Conservation (phyloP, 148 eudicot species). For the Vaccinium macrocarpon region DNA sequence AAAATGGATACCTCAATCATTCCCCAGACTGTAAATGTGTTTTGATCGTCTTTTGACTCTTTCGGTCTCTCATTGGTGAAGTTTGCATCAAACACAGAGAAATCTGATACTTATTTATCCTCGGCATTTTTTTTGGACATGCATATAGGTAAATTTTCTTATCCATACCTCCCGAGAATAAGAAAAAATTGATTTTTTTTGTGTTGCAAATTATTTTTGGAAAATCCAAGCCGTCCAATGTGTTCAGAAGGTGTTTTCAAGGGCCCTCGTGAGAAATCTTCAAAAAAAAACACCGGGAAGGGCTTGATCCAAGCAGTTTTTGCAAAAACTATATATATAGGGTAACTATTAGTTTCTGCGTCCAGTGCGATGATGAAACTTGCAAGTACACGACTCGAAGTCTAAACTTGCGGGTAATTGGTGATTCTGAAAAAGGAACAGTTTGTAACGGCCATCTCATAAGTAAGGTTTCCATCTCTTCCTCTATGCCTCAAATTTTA, state of each 20-base stretch:
- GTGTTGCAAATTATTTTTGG: too few relatives aligned
- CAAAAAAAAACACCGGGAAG: too few relatives aligned
- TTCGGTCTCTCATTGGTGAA: too few relatives aligned
- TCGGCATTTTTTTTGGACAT: background rate
- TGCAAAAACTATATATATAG: too few relatives aligned
- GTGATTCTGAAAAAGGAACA: slow-evolving; percentile 95
- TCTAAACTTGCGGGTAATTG: slow-evolving; percentile 74
- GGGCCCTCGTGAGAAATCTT: too few relatives aligned
- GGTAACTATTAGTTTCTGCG: too few relatives aligned
- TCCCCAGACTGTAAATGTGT: background rate
- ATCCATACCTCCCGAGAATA: too few relatives aligned
- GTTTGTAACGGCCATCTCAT: slow-evolving; percentile 80
- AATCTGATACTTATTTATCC: background rate
- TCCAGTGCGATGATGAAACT: slow-evolving; percentile 96
- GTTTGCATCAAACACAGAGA: background rate
- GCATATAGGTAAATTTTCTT: too few relatives aligned
- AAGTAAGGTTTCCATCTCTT: slow-evolving; percentile 60
- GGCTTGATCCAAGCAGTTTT: too few relatives aligned
- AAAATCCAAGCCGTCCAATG: too few relatives aligned
- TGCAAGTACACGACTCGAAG: slow-evolving; percentile 89
- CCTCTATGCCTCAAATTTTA: background rate
- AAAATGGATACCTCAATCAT: background rate
- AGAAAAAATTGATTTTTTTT: too few relatives aligned
- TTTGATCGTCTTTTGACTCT: background rate
- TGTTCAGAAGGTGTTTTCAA: too few relatives aligned